Base-by-base conservation (phyloP, 164 flowering plant species). In the Vitis labrusca region DNA sequence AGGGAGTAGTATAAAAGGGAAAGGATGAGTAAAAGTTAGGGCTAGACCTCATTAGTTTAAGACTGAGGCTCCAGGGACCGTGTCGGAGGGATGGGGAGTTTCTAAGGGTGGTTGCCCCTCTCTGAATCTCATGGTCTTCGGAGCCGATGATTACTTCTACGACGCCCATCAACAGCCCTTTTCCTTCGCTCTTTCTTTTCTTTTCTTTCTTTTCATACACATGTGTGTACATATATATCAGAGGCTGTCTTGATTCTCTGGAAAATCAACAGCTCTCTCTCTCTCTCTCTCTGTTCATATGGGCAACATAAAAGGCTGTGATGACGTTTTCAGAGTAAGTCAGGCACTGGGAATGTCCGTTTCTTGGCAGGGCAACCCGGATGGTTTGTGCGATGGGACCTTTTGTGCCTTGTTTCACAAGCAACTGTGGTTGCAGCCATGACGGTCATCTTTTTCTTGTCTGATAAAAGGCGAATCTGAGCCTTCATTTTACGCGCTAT, bases 21-120 rank as follows among this genome's bases (percentile, higher is more conserved):
- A 23, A 23, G 27, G 27, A 23, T 23, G 27, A 23, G 27, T 23
- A 23, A 23, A 23, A 17, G 11, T 3, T 70, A 65, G 70, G 71
- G 50, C 49, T 65, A 9, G 0, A 16, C 3, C 76, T 69, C 82
- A 73, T 79, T 79, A 76, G 82, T 79, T 79, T 74, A 74, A 77
- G 83, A 64, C 74, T 77, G 80, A 80, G 83, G 83, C 71, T 77
- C 51, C 63, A 27, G 70, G 15, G 69, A 50, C 13, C 0, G 59
- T 52, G 10, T 52, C 14, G 8, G 71, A 8, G 0, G 50, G 51
- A 17, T 32, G n/a, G 50, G 30, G 9, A 10, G 29, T 49, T 30
- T 49, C 15, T 9, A 17, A 27, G 63, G 70, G 50, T 65, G 68
- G 65, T 52, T 61, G 63, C 23, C 55, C 63, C 63, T 53, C 74